Evolutionary conservation across 768 basidiomycete species (phyloP), one percentile per base, ranked within the genome.

Genomic region (Inosperma sp.): DNA sequence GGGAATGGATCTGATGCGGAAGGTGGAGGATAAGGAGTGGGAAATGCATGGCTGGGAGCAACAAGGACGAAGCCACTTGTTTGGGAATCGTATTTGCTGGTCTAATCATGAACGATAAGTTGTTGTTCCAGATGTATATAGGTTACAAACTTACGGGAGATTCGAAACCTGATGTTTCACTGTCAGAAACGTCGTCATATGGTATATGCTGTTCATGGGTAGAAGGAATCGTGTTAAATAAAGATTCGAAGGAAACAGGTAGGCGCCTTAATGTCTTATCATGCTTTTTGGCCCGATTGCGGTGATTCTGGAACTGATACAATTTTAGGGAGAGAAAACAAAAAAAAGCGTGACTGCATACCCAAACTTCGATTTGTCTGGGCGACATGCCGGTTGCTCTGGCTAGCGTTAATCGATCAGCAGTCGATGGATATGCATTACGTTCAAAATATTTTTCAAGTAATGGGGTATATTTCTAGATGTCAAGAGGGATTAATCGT

Each of bases 281-380:
- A 14, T 67, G 71, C 37, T 59, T 64, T 36, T 61, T 72, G 1
- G 68, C 66, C 7, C 74, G 70, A 43, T 65, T 68, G 3, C 80
- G 72, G 31, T 74, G 75, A 29, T 81, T 81, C 63, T 81, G 80
- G 46, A 81, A 81, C 80, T 81, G 42, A 12, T 27, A 26, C 13
- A 51, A 42, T 26, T 30, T 47, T 13, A 10, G 7, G 33, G 3
- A 25, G 5, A n/a, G 40, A 22, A 19, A 35, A 3, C 13, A n/a
- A 12, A 48, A 21, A 27, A 53, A 12, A 49, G n/a, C n/a, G n/a
- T n/a, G n/a, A n/a, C n/a, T n/a, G n/a, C 69, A 1, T 53, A 80
- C 79, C 80, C 80, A 82, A 44, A 80, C 75, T 57, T 78, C 75
- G 5, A 82, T 78, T 51, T 82, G 79, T 1, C 72, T 54, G 0